Percentiles rank a stretch among this genome's conserved stretches.
Evolutionary conservation across 768 basidiomycete species (phyloP).

Genomic region (Xerocomus spinulosus): DNA sequence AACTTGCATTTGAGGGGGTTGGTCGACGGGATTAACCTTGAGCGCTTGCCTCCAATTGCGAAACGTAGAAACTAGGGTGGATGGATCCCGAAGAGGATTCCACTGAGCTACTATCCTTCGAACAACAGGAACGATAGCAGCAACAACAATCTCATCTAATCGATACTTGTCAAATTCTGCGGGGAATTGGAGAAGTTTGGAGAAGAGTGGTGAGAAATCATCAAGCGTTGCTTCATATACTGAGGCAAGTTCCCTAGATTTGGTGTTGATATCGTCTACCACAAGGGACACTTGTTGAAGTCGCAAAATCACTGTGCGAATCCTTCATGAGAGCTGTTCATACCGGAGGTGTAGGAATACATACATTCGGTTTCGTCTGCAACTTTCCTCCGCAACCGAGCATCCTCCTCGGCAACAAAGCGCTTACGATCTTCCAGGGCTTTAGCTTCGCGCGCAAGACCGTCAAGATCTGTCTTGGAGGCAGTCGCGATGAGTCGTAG

Average conservation of each 20-base stretch:
- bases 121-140: slow-evolving; percentile 79
- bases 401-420: slow-evolving; percentile 66
- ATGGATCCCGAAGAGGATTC: slow-evolving; percentile 80
- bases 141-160: slow-evolving; percentile 90
- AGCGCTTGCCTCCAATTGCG: slow-evolving; percentile 66
- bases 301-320: slow-evolving; percentile 61
- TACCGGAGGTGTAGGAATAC: slow-evolving; percentile 20
- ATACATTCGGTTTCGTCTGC: slow-evolving; percentile 73
- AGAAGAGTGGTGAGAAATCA: slow-evolving; percentile 66
- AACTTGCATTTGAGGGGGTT: slow-evolving; percentile 42
- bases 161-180: slow-evolving; percentile 73
- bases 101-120: slow-evolving; percentile 71
- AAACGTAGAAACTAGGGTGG: slow-evolving; percentile 59
- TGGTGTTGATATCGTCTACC: slow-evolving; percentile 62
- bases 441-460: slow-evolving; percentile 86
- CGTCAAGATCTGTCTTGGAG: slow-evolving; percentile 80
- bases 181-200: slow-evolving; percentile 67
- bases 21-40: slow-evolving; percentile 49
- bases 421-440: slow-evolving; percentile 75
- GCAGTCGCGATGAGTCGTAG: slow-evolving; percentile 79
- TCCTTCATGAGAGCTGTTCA: slow-evolving; percentile 4
- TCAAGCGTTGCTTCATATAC: slow-evolving; percentile 70
- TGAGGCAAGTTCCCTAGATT: slow-evolving; percentile 60
- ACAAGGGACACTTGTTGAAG: slow-evolving; percentile 75
- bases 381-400: slow-evolving; percentile 61